These are phyloP conservation scores for Solanum pimpinellifolium DNA, from an alignment of 257 asterid genomes.

Conservation along the genomic window DNA sequence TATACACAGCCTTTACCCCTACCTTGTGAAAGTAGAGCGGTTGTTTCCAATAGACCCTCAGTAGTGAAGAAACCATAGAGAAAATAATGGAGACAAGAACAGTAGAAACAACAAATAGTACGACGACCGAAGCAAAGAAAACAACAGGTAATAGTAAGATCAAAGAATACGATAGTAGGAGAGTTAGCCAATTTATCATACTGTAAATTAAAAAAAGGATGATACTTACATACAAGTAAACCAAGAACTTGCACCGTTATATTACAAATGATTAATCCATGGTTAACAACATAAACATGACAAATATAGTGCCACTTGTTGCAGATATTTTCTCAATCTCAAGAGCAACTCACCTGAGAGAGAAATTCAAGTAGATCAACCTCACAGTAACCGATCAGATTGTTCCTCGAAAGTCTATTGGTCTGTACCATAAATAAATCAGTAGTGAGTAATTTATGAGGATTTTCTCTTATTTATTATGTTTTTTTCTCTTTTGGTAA, in stretches of 20 bases:
- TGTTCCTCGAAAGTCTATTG: constrained; percentile 69
- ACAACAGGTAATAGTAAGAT: background rate
- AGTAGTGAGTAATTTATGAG: background rate
- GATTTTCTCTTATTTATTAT: background rate
- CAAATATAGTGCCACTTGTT: background rate
- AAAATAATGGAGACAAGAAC: background rate
- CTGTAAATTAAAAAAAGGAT: background rate
- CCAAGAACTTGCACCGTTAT: background rate
- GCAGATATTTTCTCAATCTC: background rate
- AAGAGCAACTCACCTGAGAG: constrained; percentile 46
- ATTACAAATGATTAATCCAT: background rate
- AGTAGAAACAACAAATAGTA: background rate
- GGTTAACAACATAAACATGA: background rate
- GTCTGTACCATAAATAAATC: constrained; percentile 56
- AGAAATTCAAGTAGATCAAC: constrained; percentile 77
- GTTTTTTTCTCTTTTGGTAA: background rate
- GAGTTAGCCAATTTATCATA: background rate
- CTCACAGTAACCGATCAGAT: constrained; percentile 85
- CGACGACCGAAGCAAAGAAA: background rate
- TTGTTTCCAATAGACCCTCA: background rate
- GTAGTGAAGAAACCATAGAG: background rate
- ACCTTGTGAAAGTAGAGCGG: background rate
- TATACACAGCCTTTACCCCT: background rate
- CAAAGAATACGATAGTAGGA: background rate
- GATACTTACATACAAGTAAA: background rate